These are phyloP conservation scores for Rhodotorula toruloides DNA, from an alignment of 768 basidiomycete species.

Conservation along the genomic window DNA sequence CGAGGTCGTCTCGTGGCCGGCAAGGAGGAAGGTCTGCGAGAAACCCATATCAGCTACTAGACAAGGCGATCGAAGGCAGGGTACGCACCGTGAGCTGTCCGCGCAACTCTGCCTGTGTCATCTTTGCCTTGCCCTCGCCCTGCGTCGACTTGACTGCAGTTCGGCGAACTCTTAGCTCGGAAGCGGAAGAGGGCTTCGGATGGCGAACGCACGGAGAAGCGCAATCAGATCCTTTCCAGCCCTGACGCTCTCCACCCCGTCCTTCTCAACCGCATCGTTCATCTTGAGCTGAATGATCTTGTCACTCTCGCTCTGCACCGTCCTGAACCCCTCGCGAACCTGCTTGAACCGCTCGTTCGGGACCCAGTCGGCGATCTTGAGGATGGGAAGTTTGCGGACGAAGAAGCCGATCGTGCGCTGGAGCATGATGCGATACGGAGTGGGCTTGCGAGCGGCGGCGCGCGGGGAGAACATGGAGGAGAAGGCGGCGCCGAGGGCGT, in stretches of 20 bases:
- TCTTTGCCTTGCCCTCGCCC: constrained; percentile 14
- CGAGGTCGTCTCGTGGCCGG: constrained; percentile 33
- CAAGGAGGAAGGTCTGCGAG: constrained; percentile 31
- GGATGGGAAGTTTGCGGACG: constrained; percentile 27
- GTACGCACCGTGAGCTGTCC: constrained; percentile 22
- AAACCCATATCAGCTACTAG: background rate
- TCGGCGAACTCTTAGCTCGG: accelerated
- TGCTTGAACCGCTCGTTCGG: constrained; percentile 16
- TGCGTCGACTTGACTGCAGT: constrained; percentile 21
- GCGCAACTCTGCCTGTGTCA: constrained; percentile 26
- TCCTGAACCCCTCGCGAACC: constrained; percentile 15
- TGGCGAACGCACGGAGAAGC: constrained; percentile 30
- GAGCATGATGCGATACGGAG: background rate
- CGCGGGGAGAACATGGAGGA: constrained; percentile 25
- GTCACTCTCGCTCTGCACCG: constrained; percentile 32
- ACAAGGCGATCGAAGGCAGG: background rate
- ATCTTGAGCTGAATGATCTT: constrained; percentile 36
- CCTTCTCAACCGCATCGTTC: constrained; percentile 23
- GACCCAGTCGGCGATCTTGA: constrained; percentile 24
- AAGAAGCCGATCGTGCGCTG: constrained; percentile 13
- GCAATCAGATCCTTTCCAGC: constrained; percentile 35
- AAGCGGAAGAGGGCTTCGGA: background rate
- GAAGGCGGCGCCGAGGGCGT: constrained; percentile 36
- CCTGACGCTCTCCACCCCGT: constrained; percentile 11
- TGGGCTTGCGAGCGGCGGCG: background rate